Conservation (phyloP, 2,329 filamentous ascomycete genomes). For the Botryotinia narcissicola region DNA sequence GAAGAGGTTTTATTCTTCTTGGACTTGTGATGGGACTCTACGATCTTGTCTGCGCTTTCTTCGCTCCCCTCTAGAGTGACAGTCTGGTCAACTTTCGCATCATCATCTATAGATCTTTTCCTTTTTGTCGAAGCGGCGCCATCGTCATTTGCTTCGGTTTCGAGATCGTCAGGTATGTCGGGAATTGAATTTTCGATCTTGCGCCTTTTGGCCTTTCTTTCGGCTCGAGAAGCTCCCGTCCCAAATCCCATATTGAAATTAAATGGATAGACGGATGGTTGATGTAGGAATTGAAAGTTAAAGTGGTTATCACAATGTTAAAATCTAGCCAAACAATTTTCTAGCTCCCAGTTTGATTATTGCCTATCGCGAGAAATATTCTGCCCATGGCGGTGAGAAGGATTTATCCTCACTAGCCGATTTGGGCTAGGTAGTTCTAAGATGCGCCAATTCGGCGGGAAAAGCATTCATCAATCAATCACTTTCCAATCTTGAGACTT, state of each 20-base stretch:
- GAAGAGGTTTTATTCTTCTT: slow-evolving; percentile 9
- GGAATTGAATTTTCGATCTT: slow-evolving; percentile 39
- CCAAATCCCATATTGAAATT: slow-evolving; percentile 29
- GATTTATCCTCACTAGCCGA: neutral
- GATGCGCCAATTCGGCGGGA: neutral
- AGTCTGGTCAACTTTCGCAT: neutral
- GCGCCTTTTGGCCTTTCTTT: slow-evolving; percentile 40
- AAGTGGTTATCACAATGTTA: neutral
- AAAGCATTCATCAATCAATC: neutral
- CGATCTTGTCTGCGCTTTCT: slow-evolving; percentile 14
- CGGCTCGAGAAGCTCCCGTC: slow-evolving; percentile 35
- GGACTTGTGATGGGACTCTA: neutral
- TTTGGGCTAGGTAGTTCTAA: neutral
- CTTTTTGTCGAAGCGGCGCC: slow-evolving; percentile 31
- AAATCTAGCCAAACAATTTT: neutral
- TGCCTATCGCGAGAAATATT: slow-evolving; percentile 5
- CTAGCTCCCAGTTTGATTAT: neutral
- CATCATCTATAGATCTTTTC: slow-evolving; percentile 25
- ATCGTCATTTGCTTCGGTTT: slow-evolving; percentile 23
- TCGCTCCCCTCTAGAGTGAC: slow-evolving; percentile 7
- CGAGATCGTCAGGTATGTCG: slow-evolving; percentile 36
- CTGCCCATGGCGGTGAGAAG: neutral
- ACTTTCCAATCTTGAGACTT: neutral
- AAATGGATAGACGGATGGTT: slow-evolving; percentile 26
- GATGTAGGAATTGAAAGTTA: neutral